Percentiles rank a stretch among this genome's conserved stretches.
Conservation (phyloP, 495 filamentous ascomycete species). For the Entonaema liquescens region DNA sequence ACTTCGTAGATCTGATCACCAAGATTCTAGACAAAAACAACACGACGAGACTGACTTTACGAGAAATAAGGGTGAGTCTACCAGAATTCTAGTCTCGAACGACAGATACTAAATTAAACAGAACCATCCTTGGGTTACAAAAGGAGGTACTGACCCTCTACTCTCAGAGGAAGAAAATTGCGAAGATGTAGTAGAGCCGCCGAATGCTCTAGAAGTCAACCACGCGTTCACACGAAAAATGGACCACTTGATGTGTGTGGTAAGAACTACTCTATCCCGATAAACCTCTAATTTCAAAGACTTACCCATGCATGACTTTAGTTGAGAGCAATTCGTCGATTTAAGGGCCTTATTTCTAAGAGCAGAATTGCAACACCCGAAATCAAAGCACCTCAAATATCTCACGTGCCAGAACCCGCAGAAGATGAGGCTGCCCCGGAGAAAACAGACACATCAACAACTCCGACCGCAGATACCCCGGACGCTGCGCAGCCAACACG, state of each 20-base stretch:
- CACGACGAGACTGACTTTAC: conserved; percentile 80
- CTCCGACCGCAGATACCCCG: conserved; percentile 63
- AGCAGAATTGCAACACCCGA: conserved; percentile 45
- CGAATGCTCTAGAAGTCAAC: conserved; percentile 89
- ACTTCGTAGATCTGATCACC: conserved; percentile 73
- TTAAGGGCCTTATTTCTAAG: conserved; percentile 67
- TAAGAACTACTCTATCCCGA: conserved; percentile 56
- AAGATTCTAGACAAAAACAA: conserved; percentile 80
- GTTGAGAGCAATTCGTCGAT: conserved; percentile 92
- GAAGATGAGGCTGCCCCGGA: conserved; percentile 14
- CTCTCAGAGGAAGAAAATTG: conserved; percentile 88
- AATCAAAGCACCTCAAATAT: conserved; percentile 10
- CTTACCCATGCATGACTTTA: conserved; percentile 48
- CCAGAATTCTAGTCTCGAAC: neutral
- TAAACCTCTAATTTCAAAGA: neutral
- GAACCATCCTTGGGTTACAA: conserved; percentile 96
- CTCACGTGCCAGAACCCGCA: conserved; percentile 4
- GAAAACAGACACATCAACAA: neutral
- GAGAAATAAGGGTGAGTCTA: conserved; percentile 74
- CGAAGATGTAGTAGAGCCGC: conserved; percentile 75
- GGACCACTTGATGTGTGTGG: conserved; percentile 81
- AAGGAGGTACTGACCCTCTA: conserved; percentile 78
- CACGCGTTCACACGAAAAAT: conserved; percentile 90
- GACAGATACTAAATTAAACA: conserved; percentile 47
- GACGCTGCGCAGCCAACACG: conserved; percentile 50